Evolutionary conservation across 2,329 filamentous ascomycete species (phyloP), one percentile per base, ranked within the genome.

Genomic region (Sarocladium brachiariae): DNA sequence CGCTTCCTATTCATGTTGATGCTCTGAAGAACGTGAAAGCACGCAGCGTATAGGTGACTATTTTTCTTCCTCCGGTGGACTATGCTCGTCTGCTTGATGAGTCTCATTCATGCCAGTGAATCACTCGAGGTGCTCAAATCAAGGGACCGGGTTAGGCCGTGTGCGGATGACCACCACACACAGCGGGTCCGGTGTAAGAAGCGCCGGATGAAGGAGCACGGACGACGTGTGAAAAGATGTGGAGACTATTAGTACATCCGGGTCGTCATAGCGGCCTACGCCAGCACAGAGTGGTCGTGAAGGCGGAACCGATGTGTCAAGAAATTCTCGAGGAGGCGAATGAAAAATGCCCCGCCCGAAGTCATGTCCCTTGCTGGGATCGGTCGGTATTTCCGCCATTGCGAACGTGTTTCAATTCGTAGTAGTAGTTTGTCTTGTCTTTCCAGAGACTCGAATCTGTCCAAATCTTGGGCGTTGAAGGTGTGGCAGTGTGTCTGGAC

Each of bases 281-380:
- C 43, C 43, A 47, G 25, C n/a, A 4, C 43, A 19, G 19, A 47
- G 43, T 31, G n/a, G 43, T 47, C 43, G 24, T 31, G 13, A 21
- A 47, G 43, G 43, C 43, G 43, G 43, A 47, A 47, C 13, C 43
- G 24, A 47, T 47, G 24, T 47, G 43, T 47, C 43, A 47, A 47
- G 25, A 21, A n/a, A 47, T 47, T 13, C 27, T 33, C 21, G 21
- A n/a, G 21, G n/a, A 19, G 19, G 23, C 14, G n/a, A 16, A 31
- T 18, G 25, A 33, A n/a, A 47, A 47, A 47, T 47, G 33, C 43
- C 43, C 25, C 43, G 24, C 25, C 24, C 21, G 25, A 47, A 47
- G 25, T 47, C 25, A 33, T 47, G 43, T 19, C 43, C 39, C 43
- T 25, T 47, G 43, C 43, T 47, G 24, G 7, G 16, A 30, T 6